Evolutionary conservation across 306 rosid species (phyloP).

Genomic region (Vigna trinervia): DNA sequence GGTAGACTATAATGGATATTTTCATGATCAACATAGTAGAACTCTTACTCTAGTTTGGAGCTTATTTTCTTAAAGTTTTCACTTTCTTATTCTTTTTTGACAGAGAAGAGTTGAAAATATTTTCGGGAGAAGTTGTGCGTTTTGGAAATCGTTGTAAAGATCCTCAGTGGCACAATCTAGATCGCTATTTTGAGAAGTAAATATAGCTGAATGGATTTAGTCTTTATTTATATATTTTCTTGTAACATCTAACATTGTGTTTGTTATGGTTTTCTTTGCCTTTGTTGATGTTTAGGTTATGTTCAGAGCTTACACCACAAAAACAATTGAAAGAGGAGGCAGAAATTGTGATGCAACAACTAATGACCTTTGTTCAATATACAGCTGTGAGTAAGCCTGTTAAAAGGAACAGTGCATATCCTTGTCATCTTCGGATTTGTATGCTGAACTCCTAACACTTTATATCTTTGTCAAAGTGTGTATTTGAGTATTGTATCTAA

Average conservation of each 20-base stretch:
- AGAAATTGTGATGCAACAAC: slow-evolving; percentile 78
- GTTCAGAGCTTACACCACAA: slow-evolving; percentile 79
- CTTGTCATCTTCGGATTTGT: slow-evolving; percentile 34
- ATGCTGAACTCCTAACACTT: slow-evolving; percentile 11
- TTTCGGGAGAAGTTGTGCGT: slow-evolving; percentile 95
- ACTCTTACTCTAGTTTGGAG: slow-evolving; percentile 35
- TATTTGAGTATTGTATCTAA: slow-evolving; percentile 32
- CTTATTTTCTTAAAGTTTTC: slow-evolving; percentile 38
- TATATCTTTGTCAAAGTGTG: slow-evolving; percentile 13
- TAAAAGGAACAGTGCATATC: slow-evolving; percentile 37
- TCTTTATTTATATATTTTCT: slow-evolving; percentile 3
- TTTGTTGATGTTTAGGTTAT: slow-evolving; percentile 67
- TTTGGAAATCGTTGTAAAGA: slow-evolving; percentile 99
- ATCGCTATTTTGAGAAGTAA: slow-evolving; percentile 96
- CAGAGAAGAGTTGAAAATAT: slow-evolving; percentile 95
- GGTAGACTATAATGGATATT: slow-evolving; percentile 57
- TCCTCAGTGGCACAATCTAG: slow-evolving; percentile 98
- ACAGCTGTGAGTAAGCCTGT: slow-evolving; percentile 82
- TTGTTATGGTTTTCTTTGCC: slow-evolving; percentile 42
- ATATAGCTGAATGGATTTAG: not conserved
- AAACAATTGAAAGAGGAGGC: slow-evolving; percentile 91
- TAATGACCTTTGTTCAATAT: slow-evolving; percentile 82
- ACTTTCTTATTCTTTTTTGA: slow-evolving; percentile 54
- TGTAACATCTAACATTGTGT: slow-evolving; percentile 29
- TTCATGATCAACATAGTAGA: slow-evolving; percentile 20